These are phyloP conservation scores for Cladosporium sp. DNA, from an alignment of 2,329 filamentous ascomycete species.

Conservation along the genomic window DNA sequence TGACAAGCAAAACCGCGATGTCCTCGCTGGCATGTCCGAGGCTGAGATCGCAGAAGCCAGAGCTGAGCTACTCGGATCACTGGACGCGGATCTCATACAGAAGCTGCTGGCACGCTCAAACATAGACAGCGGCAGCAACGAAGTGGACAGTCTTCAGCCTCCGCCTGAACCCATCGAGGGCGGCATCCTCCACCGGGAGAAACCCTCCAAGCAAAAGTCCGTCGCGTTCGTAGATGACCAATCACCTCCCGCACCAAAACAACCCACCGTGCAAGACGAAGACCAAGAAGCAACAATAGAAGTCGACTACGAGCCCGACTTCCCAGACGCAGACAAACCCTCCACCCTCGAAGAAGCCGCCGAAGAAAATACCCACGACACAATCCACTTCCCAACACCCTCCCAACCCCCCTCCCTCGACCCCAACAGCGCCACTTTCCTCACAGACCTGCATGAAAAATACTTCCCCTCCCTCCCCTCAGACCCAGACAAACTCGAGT, in stretches of 20 bases:
- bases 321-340: slow-evolving; percentile 24
- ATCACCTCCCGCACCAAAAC: not conserved
- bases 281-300: slow-evolving; percentile 21
- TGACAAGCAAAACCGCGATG: slow-evolving; percentile 76
- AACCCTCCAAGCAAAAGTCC: slow-evolving; percentile 22
- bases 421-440: slow-evolving; percentile 78
- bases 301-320: slow-evolving; percentile 35
- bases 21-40: slow-evolving; percentile 74
- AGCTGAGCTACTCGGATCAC: slow-evolving; percentile 72
- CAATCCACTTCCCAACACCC: slow-evolving; percentile 61
- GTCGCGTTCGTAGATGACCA: slow-evolving; percentile 27
- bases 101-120: slow-evolving; percentile 74
- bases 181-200: slow-evolving; percentile 4
- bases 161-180: slow-evolving; percentile 14
- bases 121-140: slow-evolving; percentile 63
- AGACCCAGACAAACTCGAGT: slow-evolving; percentile 81
- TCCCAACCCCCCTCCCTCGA: slow-evolving; percentile 71
- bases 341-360: not conserved
- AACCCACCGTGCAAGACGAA: slow-evolving; percentile 1
- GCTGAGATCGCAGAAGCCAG: slow-evolving; percentile 80
- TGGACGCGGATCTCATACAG: slow-evolving; percentile 76
- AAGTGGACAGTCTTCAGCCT: slow-evolving; percentile 34
- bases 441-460: slow-evolving; percentile 80
- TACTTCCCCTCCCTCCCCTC: slow-evolving; percentile 89
- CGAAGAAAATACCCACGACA: slow-evolving; percentile 22